Evolutionary conservation across 129 eudicot species (phyloP).

Genomic region (Apium graveolens): DNA sequence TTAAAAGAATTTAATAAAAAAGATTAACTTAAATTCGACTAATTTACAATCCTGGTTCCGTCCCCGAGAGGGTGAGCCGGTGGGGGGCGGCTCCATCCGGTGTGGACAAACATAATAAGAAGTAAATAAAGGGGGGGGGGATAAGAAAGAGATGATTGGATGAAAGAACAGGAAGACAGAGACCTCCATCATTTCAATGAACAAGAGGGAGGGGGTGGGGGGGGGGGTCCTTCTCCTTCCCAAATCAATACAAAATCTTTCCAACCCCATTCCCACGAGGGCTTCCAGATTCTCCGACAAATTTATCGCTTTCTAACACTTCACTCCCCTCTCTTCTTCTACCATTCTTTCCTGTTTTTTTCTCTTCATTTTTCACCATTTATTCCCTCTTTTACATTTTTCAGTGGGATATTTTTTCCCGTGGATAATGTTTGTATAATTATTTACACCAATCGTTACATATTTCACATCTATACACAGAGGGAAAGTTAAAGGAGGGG

Average conservation of each 20-base stretch:
- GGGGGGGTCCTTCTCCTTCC: conserved; percentile 10
- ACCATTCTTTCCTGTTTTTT: too few species aligned
- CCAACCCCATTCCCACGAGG: conserved; percentile 11
- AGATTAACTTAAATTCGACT: too few species aligned
- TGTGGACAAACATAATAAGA: conserved; percentile 25
- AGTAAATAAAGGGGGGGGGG: neutral
- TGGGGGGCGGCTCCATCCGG: too few species aligned
- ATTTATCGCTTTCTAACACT: conserved; percentile 25
- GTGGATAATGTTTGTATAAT: too few species aligned
- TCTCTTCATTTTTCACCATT: neutral
- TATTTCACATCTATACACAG: too few species aligned
- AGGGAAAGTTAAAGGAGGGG: neutral
- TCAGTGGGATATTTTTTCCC: too few species aligned
- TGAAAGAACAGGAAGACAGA: conserved; percentile 24
- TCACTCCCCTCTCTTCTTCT: neutral
- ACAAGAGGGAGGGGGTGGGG: too few species aligned
- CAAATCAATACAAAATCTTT: conserved; percentile 4
- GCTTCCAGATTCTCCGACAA: conserved; percentile 13
- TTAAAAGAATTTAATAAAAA: too few species aligned
- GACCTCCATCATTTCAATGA: conserved; percentile 17
- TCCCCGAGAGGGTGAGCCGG: too few species aligned
- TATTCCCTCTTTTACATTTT: neutral
- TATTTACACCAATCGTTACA: too few species aligned
- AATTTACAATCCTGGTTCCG: too few species aligned
- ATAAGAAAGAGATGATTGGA: conserved; percentile 40